Conservation (phyloP, 352 stramenopile species). For the Phytophthora macrochlamydospora region DNA sequence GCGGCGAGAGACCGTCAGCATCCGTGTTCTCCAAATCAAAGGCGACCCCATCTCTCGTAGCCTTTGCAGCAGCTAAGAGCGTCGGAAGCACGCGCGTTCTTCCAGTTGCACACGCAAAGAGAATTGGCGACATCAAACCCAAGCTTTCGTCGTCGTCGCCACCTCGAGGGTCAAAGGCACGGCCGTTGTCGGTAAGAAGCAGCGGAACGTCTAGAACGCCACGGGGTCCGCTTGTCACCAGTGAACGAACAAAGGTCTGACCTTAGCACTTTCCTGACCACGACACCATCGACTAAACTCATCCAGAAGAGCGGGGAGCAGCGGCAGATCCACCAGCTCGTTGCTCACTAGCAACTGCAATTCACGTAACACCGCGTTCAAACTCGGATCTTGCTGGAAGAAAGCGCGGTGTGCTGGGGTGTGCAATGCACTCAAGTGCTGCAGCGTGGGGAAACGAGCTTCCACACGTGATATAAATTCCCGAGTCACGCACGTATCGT, state of each 20-base stretch:
- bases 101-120: slow-evolving; percentile 68
- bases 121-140: slow-evolving; percentile 51
- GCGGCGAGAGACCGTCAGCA: slow-evolving; percentile 56
- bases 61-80: slow-evolving; percentile 40
- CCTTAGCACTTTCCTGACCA: neutral
- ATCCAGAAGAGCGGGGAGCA: slow-evolving; percentile 54
- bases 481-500: slow-evolving; percentile 63
- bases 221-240: slow-evolving; percentile 37
- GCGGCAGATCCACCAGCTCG: slow-evolving; percentile 64
- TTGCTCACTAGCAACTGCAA: slow-evolving; percentile 63
- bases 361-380: slow-evolving; percentile 38
- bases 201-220: slow-evolving; percentile 70
- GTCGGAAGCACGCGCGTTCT: slow-evolving; percentile 48
- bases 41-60: slow-evolving; percentile 12
- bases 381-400: slow-evolving; percentile 44
- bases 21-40: slow-evolving; percentile 72
- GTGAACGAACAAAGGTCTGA: slow-evolving; percentile 46
- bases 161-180: slow-evolving; percentile 3
- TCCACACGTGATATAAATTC: slow-evolving; percentile 58
- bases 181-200: slow-evolving; percentile 15
- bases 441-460: slow-evolving; percentile 64
- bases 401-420: slow-evolving; percentile 74
- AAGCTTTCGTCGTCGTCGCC: slow-evolving; percentile 13
- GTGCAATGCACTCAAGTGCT: slow-evolving; percentile 62
- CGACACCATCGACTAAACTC: slow-evolving; percentile 48